phyloP scores from a whole-genome alignment of 805 yeast genomes.

The Candida quercuum region DNA sequence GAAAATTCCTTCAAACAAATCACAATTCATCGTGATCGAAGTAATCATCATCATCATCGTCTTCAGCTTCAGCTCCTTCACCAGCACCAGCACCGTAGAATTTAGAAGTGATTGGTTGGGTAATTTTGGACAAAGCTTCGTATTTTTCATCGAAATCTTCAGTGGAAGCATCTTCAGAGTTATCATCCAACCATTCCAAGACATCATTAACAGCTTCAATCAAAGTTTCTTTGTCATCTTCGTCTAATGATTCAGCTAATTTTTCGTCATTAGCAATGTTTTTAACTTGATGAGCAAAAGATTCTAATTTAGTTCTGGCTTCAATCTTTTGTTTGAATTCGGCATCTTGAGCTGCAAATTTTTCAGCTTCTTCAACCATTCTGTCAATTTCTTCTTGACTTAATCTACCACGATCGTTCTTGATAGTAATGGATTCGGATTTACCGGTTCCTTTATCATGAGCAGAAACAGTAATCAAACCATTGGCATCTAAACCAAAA shows the following conservation, averaged over 20 bases:
- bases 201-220: constrained; percentile 84
- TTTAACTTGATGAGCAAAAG: constrained; percentile 79
- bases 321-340: constrained; percentile 79
- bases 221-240: constrained; percentile 86
- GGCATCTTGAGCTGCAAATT: constrained; percentile 87
- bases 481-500: constrained; percentile 83
- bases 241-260: constrained; percentile 75
- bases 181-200: constrained; percentile 82
- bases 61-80: constrained; percentile 41
- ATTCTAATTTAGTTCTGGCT: constrained; percentile 83
- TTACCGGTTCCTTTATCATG: constrained; percentile 94
- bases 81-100: constrained; percentile 58
- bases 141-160: constrained; percentile 94
- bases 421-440: constrained; percentile 83
- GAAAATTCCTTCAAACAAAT: constrained; percentile 8
- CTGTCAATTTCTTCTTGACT: constrained; percentile 92
- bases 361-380: constrained; percentile 97
- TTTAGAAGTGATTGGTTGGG: constrained; percentile 90
- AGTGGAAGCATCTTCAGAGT: constrained; percentile 78
- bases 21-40: constrained; percentile 69
- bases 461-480: constrained; percentile 81
- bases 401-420: constrained; percentile 92
- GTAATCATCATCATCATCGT: constrained; percentile 50
- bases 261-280: constrained; percentile 53
- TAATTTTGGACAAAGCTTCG: constrained; percentile 72